Percentiles rank a stretch among this genome's conserved stretches.
Evolutionary conservation across 2,329 filamentous ascomycete species (phyloP).

Genomic region (Claviceps humidiphila): DNA sequence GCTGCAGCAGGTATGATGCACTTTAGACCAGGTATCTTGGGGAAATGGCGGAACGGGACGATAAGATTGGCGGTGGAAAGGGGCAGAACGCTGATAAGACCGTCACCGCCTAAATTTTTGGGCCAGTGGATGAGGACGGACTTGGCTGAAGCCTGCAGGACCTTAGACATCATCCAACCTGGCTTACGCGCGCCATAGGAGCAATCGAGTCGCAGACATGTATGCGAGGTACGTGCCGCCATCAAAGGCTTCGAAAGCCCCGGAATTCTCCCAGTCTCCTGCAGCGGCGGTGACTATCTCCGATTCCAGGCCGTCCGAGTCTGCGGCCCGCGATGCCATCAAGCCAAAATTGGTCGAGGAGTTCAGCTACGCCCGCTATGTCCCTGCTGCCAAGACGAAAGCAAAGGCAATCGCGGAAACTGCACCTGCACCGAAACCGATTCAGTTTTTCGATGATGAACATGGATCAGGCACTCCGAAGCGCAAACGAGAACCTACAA

Average conservation of each 20-base stretch:
- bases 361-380: slow-evolving; percentile 27
- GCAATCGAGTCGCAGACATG: slow-evolving; percentile 14
- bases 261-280: slow-evolving; percentile 4
- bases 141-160: neutral
- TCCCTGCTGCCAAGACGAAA: slow-evolving; percentile 19
- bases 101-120: slow-evolving; percentile 22
- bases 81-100: slow-evolving; percentile 26
- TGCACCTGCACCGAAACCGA: slow-evolving; percentile 3
- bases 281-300: neutral
- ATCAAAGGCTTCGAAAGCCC: slow-evolving; percentile 12
- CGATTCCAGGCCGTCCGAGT: slow-evolving; percentile 1
- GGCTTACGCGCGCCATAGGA: neutral
- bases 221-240: slow-evolving; percentile 32
- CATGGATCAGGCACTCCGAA: slow-evolving; percentile 16
- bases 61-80: slow-evolving; percentile 22
- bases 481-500: slow-evolving; percentile 22
- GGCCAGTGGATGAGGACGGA: neutral
- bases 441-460: slow-evolving; percentile 18
- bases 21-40: neutral
- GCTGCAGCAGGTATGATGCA: neutral
- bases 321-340: neutral
- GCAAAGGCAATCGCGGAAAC: slow-evolving; percentile 5
- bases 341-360: slow-evolving; percentile 8
- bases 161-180: neutral
- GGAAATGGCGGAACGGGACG: neutral